Conservation (phyloP, 139 green algal species). For the Picochlorum sp. region DNA sequence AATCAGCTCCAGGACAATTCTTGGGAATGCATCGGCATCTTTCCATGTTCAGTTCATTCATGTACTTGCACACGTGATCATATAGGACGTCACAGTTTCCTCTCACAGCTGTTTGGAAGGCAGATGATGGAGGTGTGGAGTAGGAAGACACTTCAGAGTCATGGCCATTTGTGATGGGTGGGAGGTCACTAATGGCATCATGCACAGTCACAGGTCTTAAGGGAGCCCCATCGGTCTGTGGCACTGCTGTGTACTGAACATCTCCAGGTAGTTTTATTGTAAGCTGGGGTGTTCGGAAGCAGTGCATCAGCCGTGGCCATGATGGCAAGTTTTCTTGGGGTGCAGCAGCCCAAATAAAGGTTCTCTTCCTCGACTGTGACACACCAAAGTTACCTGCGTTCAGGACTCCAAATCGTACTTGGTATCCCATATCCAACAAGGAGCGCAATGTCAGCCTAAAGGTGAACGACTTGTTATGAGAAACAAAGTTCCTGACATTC, state of each 20-base stretch:
- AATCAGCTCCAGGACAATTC: conserved; percentile 82
- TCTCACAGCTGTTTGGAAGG: conserved; percentile 77
- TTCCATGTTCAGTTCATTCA: conserved; percentile 95
- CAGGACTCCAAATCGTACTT: conserved; percentile 94
- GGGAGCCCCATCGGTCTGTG: conserved; percentile 57
- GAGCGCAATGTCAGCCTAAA: conserved; percentile 86
- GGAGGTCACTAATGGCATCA: conserved; percentile 89
- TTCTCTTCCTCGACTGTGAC: conserved; percentile 87
- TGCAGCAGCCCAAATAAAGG: conserved; percentile 90
- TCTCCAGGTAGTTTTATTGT: conserved; percentile 76
- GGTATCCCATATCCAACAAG: conserved; percentile 95
- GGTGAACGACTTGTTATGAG: conserved; percentile 88
- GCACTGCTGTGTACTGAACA: conserved; percentile 63
- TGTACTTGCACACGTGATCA: conserved; percentile 92
- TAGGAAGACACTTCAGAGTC: conserved; percentile 46
- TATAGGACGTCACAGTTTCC: conserved; percentile 32
- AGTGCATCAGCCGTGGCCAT: conserved; percentile 77
- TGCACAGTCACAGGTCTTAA: conserved; percentile 83
- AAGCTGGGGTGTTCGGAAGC: conserved; percentile 79
- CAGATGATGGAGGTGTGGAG: conserved; percentile 23
- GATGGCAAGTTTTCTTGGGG: conserved; percentile 72
- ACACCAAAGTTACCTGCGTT: conserved; percentile 95
- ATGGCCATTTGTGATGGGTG: conserved; percentile 72
- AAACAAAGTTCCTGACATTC: conserved; percentile 96
- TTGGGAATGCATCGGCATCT: conserved; percentile 91